Evolutionary conservation across 805 yeast genomes (phyloP), one percentile per base, ranked within the genome.

Genomic region (Candida anglica): DNA sequence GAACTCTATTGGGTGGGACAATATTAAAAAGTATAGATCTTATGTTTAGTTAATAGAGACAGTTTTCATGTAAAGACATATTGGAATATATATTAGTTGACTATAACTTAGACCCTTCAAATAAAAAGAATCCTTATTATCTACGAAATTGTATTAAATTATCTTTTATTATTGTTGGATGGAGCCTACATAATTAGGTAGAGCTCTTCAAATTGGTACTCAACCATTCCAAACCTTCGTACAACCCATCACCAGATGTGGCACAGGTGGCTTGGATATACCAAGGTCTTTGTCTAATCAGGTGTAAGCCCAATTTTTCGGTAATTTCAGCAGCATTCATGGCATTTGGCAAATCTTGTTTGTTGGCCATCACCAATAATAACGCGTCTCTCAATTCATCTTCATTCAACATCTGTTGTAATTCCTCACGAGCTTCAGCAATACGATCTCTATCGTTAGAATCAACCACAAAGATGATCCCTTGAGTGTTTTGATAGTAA

Each of bases 291-390:
- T 62, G 66, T 47, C 68, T 55, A 47, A 62, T 62, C 40, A 64
- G 57, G 46, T 63, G 68, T 50, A 62, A 61, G 33, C 68, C 67
- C 48, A 63, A 60, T 52, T 62, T 63, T 46, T 63, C 69, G 34
- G 68, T 62, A 43, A 63, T 60, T 46, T 62, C 69, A 28, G 67
- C 66, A 26, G 68, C 69, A 49, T 60, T 63, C 68, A 63, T 63
- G 48, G 69, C 68, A 47, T 62, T 62, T 30, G 69, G 69, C 49
- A 63, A 60, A 45, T 63, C 69, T 47, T 63, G 69, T 56, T 63
- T 63, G 56, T 63, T 63, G 37, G 69, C 69, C 39, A 62, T 59
- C 22, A 63, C 59, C 47, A 63, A 52, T 44, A 63, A 56, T 41
- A 62, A 53, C 19, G 68, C 67, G 50, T 62, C 63, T 46, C 65